These are phyloP conservation scores for Cantharellus cinnabarinus DNA, from an alignment of 768 basidiomycete genomes.

Conservation along the genomic window DNA sequence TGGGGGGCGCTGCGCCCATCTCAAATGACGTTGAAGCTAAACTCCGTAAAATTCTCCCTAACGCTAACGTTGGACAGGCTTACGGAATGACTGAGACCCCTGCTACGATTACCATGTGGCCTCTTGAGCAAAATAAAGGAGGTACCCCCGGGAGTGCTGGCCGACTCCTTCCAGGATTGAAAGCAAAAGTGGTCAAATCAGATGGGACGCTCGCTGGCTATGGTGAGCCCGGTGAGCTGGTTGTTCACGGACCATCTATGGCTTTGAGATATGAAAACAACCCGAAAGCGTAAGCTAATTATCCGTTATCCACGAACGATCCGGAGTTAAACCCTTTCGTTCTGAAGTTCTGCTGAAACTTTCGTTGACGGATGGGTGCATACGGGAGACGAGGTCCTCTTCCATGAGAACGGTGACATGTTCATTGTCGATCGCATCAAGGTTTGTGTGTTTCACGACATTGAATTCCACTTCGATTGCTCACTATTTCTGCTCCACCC, in stretches of 20 bases:
- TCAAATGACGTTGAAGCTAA: constrained; percentile 32
- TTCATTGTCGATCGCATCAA: constrained; percentile 46
- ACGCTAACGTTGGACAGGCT: constrained; percentile 16
- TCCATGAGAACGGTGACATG: constrained; percentile 33
- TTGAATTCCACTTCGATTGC: neutral
- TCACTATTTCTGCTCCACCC: neutral
- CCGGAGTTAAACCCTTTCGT: neutral
- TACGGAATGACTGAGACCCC: constrained; percentile 7
- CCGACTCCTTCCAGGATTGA: constrained; percentile 4
- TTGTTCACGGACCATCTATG: constrained; percentile 7
- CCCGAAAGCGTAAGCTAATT: constrained; percentile 4
- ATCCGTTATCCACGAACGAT: neutral
- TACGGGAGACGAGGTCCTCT: constrained; percentile 44
- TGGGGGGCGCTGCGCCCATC: constrained; percentile 40
- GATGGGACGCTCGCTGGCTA: constrained; percentile 7
- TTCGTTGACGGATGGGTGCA: constrained; percentile 30
- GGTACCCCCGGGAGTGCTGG: constrained; percentile 8
- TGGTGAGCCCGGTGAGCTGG: constrained; percentile 8
- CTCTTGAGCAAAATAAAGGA: neutral
- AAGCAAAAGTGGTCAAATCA: constrained; percentile 8
- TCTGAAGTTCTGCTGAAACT: constrained; percentile 1
- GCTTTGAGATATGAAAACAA: constrained; percentile 7
- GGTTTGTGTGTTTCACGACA: constrained; percentile 14
- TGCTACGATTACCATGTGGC: neutral
- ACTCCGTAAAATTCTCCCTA: constrained; percentile 29